Evolutionary conservation across 331 rosid genomes (phyloP).

Genomic region (Malus hybrid): DNA sequence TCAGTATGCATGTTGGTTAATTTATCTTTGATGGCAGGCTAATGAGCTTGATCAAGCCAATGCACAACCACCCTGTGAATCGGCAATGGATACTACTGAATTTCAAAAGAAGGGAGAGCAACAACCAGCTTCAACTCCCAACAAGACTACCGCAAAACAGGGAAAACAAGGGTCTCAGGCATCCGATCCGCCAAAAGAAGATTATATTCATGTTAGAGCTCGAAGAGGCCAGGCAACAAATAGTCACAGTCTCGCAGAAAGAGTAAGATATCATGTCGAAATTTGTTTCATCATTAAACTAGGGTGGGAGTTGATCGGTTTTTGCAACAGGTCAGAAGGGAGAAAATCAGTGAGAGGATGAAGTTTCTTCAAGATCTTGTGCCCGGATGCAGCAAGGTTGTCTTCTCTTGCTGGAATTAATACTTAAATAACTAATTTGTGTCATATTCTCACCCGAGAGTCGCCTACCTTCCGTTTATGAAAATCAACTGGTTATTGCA

Average conservation of each 20-base stretch:
- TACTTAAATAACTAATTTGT: not conserved
- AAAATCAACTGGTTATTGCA: slow-evolving; percentile 16
- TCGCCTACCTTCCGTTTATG: not conserved
- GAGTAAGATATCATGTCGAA: slow-evolving; percentile 40
- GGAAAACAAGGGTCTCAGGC: slow-evolving; percentile 67
- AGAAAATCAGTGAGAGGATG: slow-evolving; percentile 97
- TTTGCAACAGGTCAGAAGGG: slow-evolving; percentile 79
- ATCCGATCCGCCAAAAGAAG: slow-evolving; percentile 76
- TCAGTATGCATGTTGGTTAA: not conserved
- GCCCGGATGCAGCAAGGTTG: slow-evolving; percentile 98
- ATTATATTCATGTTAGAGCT: slow-evolving; percentile 87
- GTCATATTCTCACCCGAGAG: not conserved
- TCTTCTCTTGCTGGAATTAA: slow-evolving; percentile 7
- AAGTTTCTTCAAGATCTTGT: slow-evolving; percentile 98
- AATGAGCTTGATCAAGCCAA: slow-evolving; percentile 43
- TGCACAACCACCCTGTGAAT: slow-evolving; percentile 37
- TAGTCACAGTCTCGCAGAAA: slow-evolving; percentile 98
- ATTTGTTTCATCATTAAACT: not conserved
- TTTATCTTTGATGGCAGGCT: slow-evolving; percentile 43
- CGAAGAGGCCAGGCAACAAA: slow-evolving; percentile 98
- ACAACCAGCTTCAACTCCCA: slow-evolving; percentile 37
- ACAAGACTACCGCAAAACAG: slow-evolving; percentile 52
- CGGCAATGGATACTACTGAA: slow-evolving; percentile 45
- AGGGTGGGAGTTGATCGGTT: slow-evolving; percentile 9
- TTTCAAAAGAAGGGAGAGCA: slow-evolving; percentile 53